Percentiles rank a stretch among this genome's conserved stretches.
phyloP scores from a whole-genome alignment of 1,139 yeast species.

The Protomyces inundatus region DNA sequence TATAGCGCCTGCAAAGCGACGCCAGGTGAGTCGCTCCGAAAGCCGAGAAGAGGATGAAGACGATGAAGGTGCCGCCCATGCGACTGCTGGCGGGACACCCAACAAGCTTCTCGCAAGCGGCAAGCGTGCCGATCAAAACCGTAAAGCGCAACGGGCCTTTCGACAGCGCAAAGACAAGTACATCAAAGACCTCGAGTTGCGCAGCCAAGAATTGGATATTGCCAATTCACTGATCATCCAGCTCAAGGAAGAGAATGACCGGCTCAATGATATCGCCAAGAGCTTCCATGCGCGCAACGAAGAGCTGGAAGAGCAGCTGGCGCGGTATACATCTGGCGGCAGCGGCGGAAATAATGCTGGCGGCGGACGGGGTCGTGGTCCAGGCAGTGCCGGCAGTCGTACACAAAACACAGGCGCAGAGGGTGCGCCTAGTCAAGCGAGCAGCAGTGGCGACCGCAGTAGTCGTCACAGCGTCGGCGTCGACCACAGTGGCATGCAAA shows the following conservation, averaged over 20 bases:
- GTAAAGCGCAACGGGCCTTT: conserved; percentile 97
- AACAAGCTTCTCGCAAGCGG: conserved; percentile 56
- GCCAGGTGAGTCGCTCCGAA: background rate
- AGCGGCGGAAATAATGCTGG: background rate
- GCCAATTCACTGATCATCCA: conserved; percentile 53
- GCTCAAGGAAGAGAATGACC: conserved; percentile 50
- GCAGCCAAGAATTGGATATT: conserved; percentile 16
- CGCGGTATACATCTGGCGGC: background rate
- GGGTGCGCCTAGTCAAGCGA: background rate
- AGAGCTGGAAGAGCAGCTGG: conserved; percentile 13
- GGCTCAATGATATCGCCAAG: conserved; percentile 38
- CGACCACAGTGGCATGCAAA: background rate
- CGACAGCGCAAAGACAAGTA: conserved; percentile 88
- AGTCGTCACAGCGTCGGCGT: background rate
- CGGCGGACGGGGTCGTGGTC: background rate
- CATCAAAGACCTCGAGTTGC: conserved; percentile 68
- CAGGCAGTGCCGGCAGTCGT: background rate
- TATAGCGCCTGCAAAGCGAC: background rate
- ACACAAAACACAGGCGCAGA: background rate
- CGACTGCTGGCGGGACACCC: conserved; percentile 5
- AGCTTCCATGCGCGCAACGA: conserved; percentile 15
- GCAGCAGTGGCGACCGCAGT: background rate
- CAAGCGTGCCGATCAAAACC: conserved; percentile 90
- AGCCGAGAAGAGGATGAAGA: conserved; percentile 35
- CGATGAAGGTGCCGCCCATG: conserved; percentile 49